A percentile compares a stretch with the other conserved stretches of the same genome.
phyloP scores from a whole-genome alignment of 2,329 filamentous ascomycete species.

The Apiospora pterosperma region DNA sequence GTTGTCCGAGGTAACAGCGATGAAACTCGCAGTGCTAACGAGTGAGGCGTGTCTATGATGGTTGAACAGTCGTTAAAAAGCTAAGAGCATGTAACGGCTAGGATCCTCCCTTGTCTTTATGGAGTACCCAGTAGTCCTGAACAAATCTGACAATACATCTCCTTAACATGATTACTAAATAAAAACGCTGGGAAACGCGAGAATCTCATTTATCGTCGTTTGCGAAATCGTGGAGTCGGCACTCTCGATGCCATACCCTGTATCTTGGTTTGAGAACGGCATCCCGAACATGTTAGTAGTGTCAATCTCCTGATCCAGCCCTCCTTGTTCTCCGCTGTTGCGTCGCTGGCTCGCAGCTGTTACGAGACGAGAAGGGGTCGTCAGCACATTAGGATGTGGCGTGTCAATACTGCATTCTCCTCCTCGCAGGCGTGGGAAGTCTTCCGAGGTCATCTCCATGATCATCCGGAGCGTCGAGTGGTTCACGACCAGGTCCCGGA shows the following conservation, averaged over 20 bases:
- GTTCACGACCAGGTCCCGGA: conserved; percentile 12
- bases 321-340: background rate
- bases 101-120: no score
- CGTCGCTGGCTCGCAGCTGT: no score
- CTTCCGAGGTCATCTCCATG: conserved; percentile 12
- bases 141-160: no score
- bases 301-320: background rate
- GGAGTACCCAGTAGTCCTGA: no score
- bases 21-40: no score
- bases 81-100: no score
- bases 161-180: no score
- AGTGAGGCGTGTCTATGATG: no score
- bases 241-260: background rate
- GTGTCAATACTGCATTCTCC: background rate
- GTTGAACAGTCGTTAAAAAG: no score
- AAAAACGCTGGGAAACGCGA: background rate
- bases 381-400: background rate
- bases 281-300: background rate
- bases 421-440: conserved; percentile 6
- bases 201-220: background rate
- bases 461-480: conserved; percentile 18
- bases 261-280: background rate
- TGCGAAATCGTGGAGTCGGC: background rate
- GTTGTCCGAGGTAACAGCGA: no score
- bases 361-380: background rate